Percentiles rank a stretch among this genome's conserved stretches.
phyloP scores from a whole-genome alignment of 768 basidiomycete species.

The Boletus tylopilopsis region DNA sequence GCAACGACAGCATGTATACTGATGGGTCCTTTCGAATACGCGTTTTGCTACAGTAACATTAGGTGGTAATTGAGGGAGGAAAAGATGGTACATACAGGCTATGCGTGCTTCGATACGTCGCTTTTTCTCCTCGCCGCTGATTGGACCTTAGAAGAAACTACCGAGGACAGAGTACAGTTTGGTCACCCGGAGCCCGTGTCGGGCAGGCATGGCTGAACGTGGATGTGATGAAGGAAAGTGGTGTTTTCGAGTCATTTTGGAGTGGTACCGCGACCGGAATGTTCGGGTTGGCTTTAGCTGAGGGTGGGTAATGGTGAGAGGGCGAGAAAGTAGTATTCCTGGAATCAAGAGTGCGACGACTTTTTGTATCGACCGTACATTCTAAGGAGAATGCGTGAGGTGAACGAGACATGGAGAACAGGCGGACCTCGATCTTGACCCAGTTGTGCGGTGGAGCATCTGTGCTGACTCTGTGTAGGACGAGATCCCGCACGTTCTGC shows the following conservation, averaged over 20 bases:
- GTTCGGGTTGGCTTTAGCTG: constrained; percentile 56
- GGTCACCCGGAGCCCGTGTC: constrained; percentile 89
- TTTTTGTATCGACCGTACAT: constrained; percentile 67
- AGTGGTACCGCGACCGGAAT: constrained; percentile 49
- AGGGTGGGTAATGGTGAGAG: constrained; percentile 69
- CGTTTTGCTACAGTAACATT: constrained; percentile 47
- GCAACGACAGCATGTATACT: constrained; percentile 68
- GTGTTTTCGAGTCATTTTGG: constrained; percentile 31
- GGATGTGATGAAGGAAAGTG: constrained; percentile 63
- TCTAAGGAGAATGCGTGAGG: constrained; percentile 39
- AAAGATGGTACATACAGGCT: constrained; percentile 27
- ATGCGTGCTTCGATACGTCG: constrained; percentile 47
- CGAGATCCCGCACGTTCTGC: constrained; percentile 88
- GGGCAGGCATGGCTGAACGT: constrained; percentile 94
- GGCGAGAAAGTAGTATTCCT: constrained; percentile 77
- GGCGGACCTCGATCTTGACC: constrained; percentile 75
- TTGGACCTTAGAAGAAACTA: constrained; percentile 75
- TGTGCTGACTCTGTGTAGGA: constrained; percentile 74
- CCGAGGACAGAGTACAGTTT: constrained; percentile 84
- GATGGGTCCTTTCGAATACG: constrained; percentile 60
- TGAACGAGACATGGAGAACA: neutral
- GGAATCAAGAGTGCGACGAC: constrained; percentile 80
- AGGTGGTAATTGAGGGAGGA: neutral
- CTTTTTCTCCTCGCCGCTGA: constrained; percentile 78
- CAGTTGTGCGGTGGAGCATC: constrained; percentile 85